These are phyloP conservation scores for Phaeoacremonium minimum DNA, from an alignment of 2,329 filamentous ascomycete genomes.

Conservation along the genomic window DNA sequence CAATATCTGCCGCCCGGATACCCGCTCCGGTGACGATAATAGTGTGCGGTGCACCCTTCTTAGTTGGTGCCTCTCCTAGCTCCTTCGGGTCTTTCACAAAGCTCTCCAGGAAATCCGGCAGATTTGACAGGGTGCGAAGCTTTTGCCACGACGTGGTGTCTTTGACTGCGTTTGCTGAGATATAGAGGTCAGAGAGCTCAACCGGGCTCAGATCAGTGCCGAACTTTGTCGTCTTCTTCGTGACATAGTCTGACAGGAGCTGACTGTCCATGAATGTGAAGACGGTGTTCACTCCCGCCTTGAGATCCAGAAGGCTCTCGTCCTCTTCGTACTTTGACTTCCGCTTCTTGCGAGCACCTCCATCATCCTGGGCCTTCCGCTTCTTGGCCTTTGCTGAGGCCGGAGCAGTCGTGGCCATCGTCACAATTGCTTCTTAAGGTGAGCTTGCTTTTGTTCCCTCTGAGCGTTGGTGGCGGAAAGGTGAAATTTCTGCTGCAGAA, in stretches of 20 bases:
- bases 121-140: constrained; percentile 62
- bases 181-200: constrained; percentile 76
- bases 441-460: too few relatives aligned
- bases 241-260: constrained; percentile 80
- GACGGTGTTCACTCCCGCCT: constrained; percentile 73
- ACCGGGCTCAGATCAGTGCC: constrained; percentile 76
- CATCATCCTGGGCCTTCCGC: constrained; percentile 48
- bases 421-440: constrained; percentile 3
- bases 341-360: constrained; percentile 33
- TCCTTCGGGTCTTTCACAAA: constrained; percentile 47
- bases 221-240: constrained; percentile 72
- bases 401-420: constrained; percentile 3
- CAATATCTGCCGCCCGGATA: constrained; percentile 79
- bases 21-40: constrained; percentile 84
- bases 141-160: constrained; percentile 76
- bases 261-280: constrained; percentile 80
- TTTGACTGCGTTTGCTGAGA: constrained; percentile 70
- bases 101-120: constrained; percentile 74
- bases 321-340: constrained; percentile 49
- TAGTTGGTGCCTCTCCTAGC: constrained; percentile 61
- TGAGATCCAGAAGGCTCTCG: constrained; percentile 57
- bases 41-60: constrained; percentile 75
- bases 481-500: too few relatives aligned
- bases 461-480: too few relatives aligned
- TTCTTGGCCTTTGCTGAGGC: constrained; percentile 38